phyloP scores from a whole-genome alignment of 1,139 yeast genomes.

The Yamadazyma siamensis region DNA sequence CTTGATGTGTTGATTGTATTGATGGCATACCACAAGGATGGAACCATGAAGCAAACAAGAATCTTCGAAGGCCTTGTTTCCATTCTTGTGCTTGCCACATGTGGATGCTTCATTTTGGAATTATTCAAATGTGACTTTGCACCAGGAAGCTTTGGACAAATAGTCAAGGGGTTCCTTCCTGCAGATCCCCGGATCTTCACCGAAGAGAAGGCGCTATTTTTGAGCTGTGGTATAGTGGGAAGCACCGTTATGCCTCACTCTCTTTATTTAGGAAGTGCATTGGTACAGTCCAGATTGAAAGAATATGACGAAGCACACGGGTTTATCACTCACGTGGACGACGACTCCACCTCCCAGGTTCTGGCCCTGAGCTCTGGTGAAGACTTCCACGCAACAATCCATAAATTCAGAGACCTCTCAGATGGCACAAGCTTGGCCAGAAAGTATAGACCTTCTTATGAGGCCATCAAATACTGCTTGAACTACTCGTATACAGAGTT shows the following conservation, averaged over 20 bases:
- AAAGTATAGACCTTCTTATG: conserved; percentile 56
- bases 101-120: conserved; percentile 61
- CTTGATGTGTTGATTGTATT: conserved; percentile 68
- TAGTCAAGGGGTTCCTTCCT: conserved; percentile 64
- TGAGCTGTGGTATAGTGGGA: conserved; percentile 73
- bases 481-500: conserved; percentile 67
- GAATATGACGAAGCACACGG: conserved; percentile 59
- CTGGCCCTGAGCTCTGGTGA: conserved; percentile 8
- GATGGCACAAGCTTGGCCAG: conserved; percentile 31
- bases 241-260: conserved; percentile 88
- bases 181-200: conserved; percentile 41
- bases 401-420: conserved; percentile 31
- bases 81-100: conserved; percentile 58
- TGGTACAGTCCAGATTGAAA: conserved; percentile 69
- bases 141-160: conserved; percentile 29
- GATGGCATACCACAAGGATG: conserved; percentile 71
- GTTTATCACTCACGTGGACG: conserved; percentile 8
- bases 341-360: conserved; percentile 4
- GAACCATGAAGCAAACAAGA: conserved; percentile 62
- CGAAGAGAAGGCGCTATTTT: conserved; percentile 58
- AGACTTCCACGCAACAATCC: conserved; percentile 22
- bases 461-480: conserved; percentile 63
- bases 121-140: conserved; percentile 50
- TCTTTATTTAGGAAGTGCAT: conserved; percentile 68
- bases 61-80: conserved; percentile 67